Conservation (phyloP, 1,284 basidiomycete genomes). For the Puccinia brachypodii region DNA sequence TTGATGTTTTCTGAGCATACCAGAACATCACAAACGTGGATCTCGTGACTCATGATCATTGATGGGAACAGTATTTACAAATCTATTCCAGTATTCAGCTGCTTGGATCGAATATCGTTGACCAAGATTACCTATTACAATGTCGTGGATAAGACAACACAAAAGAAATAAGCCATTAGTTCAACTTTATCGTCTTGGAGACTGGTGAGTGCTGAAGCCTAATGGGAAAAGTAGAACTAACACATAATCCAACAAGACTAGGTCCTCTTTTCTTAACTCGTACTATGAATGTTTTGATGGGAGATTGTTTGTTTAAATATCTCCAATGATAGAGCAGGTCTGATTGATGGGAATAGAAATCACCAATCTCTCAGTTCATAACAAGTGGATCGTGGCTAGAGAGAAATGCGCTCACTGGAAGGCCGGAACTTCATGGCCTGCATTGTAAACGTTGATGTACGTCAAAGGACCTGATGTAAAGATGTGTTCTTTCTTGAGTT, state of each 20-base stretch:
- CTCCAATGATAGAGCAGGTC: constrained; percentile 21
- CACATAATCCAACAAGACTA: not conserved
- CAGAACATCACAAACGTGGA: not conserved
- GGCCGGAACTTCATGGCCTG: constrained; percentile 42
- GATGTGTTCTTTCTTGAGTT: not conserved
- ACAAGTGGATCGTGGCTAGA: not conserved
- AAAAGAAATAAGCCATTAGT: not conserved
- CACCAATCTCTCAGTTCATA: not conserved
- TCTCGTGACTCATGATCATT: not conserved
- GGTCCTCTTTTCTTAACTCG: not conserved
- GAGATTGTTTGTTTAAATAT: constrained; percentile 34
- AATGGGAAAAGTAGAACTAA: not conserved
- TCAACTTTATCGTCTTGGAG: not conserved
- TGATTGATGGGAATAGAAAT: not conserved
- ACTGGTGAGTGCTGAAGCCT: too few species aligned
- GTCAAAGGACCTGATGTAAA: constrained; percentile 32
- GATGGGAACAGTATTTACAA: not conserved
- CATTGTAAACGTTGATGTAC: constrained; percentile 36
- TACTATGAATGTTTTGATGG: constrained; percentile 11
- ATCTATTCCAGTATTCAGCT: not conserved
- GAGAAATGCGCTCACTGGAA: constrained; percentile 33
- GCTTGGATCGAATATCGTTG: not conserved
- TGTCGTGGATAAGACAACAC: not conserved
- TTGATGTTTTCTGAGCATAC: too few species aligned
- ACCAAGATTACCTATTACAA: too few species aligned